Evolutionary conservation across 495 filamentous ascomycete species (phyloP).

Genomic region (Aspergillus kassunensis): DNA sequence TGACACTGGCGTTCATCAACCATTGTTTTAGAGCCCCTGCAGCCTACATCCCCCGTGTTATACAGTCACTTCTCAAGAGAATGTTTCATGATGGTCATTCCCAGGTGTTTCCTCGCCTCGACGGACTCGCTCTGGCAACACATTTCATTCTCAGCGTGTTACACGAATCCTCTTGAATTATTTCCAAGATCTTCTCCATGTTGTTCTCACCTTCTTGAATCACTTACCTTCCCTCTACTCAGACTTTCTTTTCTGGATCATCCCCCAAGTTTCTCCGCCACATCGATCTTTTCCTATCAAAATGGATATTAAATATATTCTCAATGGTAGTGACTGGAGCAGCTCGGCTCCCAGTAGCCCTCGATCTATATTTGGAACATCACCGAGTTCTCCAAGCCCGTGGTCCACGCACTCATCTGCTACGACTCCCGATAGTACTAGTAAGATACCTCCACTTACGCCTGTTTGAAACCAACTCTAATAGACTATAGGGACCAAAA

Average conservation of each 20-base stretch:
- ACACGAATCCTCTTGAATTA: background rate
- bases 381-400: background rate
- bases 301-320: background rate
- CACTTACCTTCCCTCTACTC: background rate
- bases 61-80: background rate
- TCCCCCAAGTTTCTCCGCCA: background rate
- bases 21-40: too few relatives aligned
- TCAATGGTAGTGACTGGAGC: background rate
- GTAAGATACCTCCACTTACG: background rate
- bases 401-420: background rate
- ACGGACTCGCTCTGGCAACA: background rate
- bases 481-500: too few relatives aligned
- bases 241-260: background rate
- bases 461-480: too few relatives aligned
- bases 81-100: background rate
- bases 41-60: too few relatives aligned
- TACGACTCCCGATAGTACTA: background rate
- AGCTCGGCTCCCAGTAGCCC: background rate
- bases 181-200: background rate
- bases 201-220: background rate
- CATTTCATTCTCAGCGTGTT: background rate
- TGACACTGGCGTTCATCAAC: too few relatives aligned
- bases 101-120: background rate
- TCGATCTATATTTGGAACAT: background rate
- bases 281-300: background rate